Base-by-base conservation (phyloP, 2,329 filamentous ascomycete genomes). In the Trichoderma citrinoviride region DNA sequence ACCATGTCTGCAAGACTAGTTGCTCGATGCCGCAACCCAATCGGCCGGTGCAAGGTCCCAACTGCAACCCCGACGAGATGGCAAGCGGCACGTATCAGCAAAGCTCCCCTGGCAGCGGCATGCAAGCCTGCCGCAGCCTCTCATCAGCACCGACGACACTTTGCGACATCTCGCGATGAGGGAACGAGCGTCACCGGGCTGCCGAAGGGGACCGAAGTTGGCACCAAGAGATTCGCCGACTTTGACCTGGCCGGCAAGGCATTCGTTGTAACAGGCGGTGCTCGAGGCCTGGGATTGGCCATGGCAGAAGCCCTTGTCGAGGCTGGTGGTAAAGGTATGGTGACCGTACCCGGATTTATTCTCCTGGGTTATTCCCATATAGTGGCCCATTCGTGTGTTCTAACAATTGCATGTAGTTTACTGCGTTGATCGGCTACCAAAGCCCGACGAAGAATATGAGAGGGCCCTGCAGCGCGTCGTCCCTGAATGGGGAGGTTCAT, bases 281-380 rank as follows among this genome's bases (percentile, higher is more conserved):
- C 85, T 2, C 83, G 87, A 66, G 91, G 91, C 0, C 81, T 93
- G 10, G 90, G 90, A n/a, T 77, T 94, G 21, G 85, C 88, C 6
- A 85, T 93, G 70, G 85, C 89, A 1, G 90, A 93, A 71, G 90
- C 87, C 1, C 77, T 93, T 15, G 80, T 91, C 14, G 90, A 93
- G 75, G 90, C 90, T 25, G 90, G 91, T 21, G 91, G 89, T 25
- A 90, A 80, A 68, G 84, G 85, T 86, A 40, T 14, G 29, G 29
- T 1, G 7, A 46, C 56, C 23, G 15, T 37, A 15, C 4, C 25
- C 7, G 33, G 33, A 21, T 5, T 53, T 19, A 2, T 7, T 3
- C 7, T 40, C 10, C 4, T n/a, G 10, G 27, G 1, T 5, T 10
- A 33, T 10, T 14, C 14, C 33, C 33, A n/a, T 12, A 37, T 14